A percentile compares a stretch with the other conserved stretches of the same genome.
phyloP scores from a whole-genome alignment of 495 filamentous ascomycete species.

The Lepraria neglecta region DNA sequence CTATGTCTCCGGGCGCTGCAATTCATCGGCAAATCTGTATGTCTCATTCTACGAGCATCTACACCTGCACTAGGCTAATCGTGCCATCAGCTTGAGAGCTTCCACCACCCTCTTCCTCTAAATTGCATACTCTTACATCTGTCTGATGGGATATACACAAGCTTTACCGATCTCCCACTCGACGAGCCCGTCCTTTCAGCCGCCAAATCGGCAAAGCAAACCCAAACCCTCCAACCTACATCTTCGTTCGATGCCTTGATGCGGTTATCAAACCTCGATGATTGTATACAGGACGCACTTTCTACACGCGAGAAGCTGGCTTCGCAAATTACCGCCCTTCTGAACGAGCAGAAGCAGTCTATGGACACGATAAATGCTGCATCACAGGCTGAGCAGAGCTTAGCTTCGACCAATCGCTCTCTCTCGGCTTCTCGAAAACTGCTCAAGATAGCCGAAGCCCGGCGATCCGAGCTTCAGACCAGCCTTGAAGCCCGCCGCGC shows the following conservation, averaged over 20 bases:
- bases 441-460: slow-evolving; percentile 53
- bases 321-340: slow-evolving; percentile 66
- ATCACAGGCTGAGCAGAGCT: slow-evolving; percentile 58
- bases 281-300: slow-evolving; percentile 87
- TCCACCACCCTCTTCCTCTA: slow-evolving; percentile 66
- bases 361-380: slow-evolving; percentile 44
- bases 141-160: slow-evolving; percentile 81
- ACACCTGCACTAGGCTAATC: not conserved
- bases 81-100: slow-evolving; percentile 51
- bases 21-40: slow-evolving; percentile 66
- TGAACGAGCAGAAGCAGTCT: slow-evolving; percentile 48
- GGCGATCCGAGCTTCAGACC: slow-evolving; percentile 55
- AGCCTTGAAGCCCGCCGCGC: slow-evolving; percentile 59
- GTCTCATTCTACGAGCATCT: slow-evolving; percentile 16
- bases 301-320: slow-evolving; percentile 68
- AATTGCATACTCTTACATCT: slow-evolving; percentile 88
- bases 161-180: slow-evolving; percentile 53
- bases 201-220: slow-evolving; percentile 40
- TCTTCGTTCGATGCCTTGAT: slow-evolving; percentile 90
- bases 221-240: slow-evolving; percentile 45
- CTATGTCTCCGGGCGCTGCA: slow-evolving; percentile 65
- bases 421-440: slow-evolving; percentile 57
- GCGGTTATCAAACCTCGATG: slow-evolving; percentile 80
- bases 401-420: slow-evolving; percentile 52
- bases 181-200: slow-evolving; percentile 28